Base-by-base conservation (phyloP, 208 protist genomes). In the Wallacemonas sp. region DNA sequence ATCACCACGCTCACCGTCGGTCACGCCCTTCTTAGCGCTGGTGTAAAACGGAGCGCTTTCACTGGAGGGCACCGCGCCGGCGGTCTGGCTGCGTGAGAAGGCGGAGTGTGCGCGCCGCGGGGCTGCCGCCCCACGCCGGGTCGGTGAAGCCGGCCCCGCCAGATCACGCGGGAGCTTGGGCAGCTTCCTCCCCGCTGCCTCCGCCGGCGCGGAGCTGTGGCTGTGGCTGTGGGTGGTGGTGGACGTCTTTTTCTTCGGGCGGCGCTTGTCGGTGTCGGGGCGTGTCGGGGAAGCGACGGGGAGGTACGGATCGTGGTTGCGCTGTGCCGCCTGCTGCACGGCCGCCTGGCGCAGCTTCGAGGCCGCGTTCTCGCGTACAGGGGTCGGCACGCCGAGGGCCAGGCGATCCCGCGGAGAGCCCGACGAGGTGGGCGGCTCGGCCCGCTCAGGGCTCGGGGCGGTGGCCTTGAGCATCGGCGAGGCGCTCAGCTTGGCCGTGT, bases 361-460 rank as follows among this genome's bases (percentile, higher is more conserved):
- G 14, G 64, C 71, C 20, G 63, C 66, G 72, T 75, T 77, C 57
- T 29, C 69, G 64, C 76, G 76, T 0, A 67, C 63, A 44, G 70
- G 52, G 10, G 52, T 59, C 5, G 14, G 36, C 14, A 14, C 36
- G 36, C 10, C 36, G 7, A n/a, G 4, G 12, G 32, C 31, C 4
- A 14, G 18, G 4, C 7, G 12, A 42, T 41, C 52, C 16, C 52
- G 52, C 16, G 52, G 52, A 22, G 52, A 59, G 52, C 7, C 32
- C 11, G 52, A 59, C 5, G 52, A 39, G 4, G 7, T n/a, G n/a
- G n/a, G 48, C 20, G 11, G 10, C 25, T 28, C 48, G 22, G 48
- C 12, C 14, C 52, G 25, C 52, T 59, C 52, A 22, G 52, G 52
- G 32, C 52, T 59, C 20, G 52, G 52, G 10, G 52, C 52, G 12